A percentile compares a stretch with the other conserved stretches of the same genome.
phyloP scores from a whole-genome alignment of 129 eudicot genomes.

The Tanacetum coccineum region DNA sequence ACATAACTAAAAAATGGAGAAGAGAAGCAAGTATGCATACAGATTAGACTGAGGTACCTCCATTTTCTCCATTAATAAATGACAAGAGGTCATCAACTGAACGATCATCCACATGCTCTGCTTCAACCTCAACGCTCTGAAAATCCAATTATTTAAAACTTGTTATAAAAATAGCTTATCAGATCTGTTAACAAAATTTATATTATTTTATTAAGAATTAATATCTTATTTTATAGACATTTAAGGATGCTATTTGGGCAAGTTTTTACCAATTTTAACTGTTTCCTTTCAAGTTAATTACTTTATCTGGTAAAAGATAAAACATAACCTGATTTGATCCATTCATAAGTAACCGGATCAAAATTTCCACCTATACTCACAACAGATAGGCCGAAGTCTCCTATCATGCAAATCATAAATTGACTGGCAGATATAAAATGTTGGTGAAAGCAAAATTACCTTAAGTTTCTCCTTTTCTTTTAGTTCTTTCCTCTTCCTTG shows the following conservation, averaged over 20 bases:
- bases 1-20: slow-evolving; percentile 1
- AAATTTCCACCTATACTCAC: background rate
- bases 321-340: background rate
- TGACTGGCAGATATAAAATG: background rate
- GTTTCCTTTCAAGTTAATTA: background rate
- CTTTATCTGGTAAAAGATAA: background rate
- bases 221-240: too few species aligned
- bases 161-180: too few species aligned
- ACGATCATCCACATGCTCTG: slow-evolving; percentile 69
- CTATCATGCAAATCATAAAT: background rate
- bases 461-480: slow-evolving; percentile 65
- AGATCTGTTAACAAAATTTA: too few species aligned
- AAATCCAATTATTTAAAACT: background rate
- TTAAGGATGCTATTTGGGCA: background rate
- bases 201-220: too few species aligned
- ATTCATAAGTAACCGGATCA: background rate
- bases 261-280: background rate
- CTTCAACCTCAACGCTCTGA: slow-evolving; percentile 70
- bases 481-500: slow-evolving; percentile 90
- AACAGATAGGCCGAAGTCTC: background rate
- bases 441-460: slow-evolving; percentile 33
- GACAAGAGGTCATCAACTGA: slow-evolving; percentile 90
- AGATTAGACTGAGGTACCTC: slow-evolving; percentile 43
- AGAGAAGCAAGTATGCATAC: slow-evolving; percentile 17
- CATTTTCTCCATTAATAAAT: slow-evolving; percentile 78